A percentile compares a stretch with the other conserved stretches of the same genome.
phyloP scores from a whole-genome alignment of 257 asterid genomes.

The Rehmannia glutinosa region DNA sequence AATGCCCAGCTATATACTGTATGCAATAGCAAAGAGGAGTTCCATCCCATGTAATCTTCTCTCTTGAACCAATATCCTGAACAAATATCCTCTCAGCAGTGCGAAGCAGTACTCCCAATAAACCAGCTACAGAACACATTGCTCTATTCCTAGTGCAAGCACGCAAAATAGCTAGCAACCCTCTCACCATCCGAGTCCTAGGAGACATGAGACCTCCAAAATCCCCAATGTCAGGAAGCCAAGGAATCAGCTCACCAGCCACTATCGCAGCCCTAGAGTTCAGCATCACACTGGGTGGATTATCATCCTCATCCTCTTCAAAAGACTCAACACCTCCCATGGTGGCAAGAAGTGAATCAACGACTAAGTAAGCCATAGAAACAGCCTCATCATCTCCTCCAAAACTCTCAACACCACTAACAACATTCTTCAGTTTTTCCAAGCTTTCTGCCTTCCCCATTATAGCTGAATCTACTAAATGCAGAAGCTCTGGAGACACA shows the following conservation, averaged over 20 bases:
- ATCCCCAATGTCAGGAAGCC: slow-evolving; percentile 84
- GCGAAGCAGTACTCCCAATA: slow-evolving; percentile 65
- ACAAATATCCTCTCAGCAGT: slow-evolving; percentile 78
- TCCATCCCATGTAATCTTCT: slow-evolving; percentile 75
- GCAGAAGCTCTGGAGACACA: slow-evolving; percentile 96
- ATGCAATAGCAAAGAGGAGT: slow-evolving; percentile 86
- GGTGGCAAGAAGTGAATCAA: slow-evolving; percentile 96
- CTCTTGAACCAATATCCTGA: slow-evolving; percentile 45
- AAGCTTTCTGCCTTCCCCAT: slow-evolving; percentile 97
- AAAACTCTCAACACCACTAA: slow-evolving; percentile 82
- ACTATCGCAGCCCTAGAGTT: slow-evolving; percentile 99
- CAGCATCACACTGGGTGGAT: slow-evolving; percentile 98
- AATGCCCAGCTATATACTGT: slow-evolving; percentile 90
- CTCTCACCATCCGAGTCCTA: slow-evolving; percentile 94
- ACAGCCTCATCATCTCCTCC: slow-evolving; percentile 75
- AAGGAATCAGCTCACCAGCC: slow-evolving; percentile 92
- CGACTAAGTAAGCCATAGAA: slow-evolving; percentile 66
- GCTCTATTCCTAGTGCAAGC: slow-evolving; percentile 97
- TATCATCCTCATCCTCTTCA: slow-evolving; percentile 86
- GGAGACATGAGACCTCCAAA: slow-evolving; percentile 88
- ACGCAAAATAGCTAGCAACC: slow-evolving; percentile 90
- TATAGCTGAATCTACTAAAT: slow-evolving; percentile 96
- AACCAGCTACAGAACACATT: slow-evolving; percentile 93
- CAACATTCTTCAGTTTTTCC: slow-evolving; percentile 77
- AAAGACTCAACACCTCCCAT: slow-evolving; percentile 99